Conservation (phyloP, 2,329 filamentous ascomycete species). For the Leptographium wingfieldii region DNA sequence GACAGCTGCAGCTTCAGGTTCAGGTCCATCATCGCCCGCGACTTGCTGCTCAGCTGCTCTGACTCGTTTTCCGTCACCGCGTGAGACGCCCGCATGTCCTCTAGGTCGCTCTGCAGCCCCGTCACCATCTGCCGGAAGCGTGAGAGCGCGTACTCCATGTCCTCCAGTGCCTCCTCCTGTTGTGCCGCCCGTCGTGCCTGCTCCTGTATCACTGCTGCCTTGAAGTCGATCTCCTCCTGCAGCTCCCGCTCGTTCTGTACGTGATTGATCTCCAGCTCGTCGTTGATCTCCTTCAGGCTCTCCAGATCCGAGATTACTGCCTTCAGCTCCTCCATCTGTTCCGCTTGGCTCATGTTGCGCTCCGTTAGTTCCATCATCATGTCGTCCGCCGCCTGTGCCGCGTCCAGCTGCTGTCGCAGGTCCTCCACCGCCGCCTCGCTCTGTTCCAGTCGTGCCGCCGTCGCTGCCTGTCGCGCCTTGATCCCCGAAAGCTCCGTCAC, state of each 20-base stretch:
- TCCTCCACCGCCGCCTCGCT: slow-evolving; percentile 70
- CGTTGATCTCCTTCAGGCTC: slow-evolving; percentile 79
- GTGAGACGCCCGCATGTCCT: slow-evolving; percentile 85
- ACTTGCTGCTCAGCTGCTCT: slow-evolving; percentile 76
- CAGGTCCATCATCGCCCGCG: slow-evolving; percentile 89
- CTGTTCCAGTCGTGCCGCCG: slow-evolving; percentile 60
- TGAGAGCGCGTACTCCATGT: slow-evolving; percentile 80
- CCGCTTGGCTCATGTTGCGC: slow-evolving; percentile 70
- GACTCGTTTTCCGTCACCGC: slow-evolving; percentile 88
- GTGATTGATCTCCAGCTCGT: slow-evolving; percentile 89
- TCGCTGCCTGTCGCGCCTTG: slow-evolving; percentile 56
- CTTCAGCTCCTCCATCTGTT: slow-evolving; percentile 73
- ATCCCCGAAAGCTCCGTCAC: slow-evolving; percentile 52
- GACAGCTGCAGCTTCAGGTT: slow-evolving; percentile 89
- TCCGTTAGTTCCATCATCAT: slow-evolving; percentile 89
- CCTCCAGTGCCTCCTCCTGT: slow-evolving; percentile 69
- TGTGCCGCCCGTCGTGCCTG: slow-evolving; percentile 59
- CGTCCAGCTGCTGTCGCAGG: slow-evolving; percentile 81
- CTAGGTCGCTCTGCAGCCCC: slow-evolving; percentile 71
- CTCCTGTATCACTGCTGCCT: slow-evolving; percentile 73
- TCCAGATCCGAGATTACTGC: slow-evolving; percentile 78
- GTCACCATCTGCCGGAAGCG: slow-evolving; percentile 83
- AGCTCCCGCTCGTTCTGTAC: slow-evolving; percentile 88
- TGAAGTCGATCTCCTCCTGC: slow-evolving; percentile 84
- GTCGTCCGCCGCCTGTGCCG: slow-evolving; percentile 75